Conservation (phyloP, 352 stramenopile genomes). For the Thalassiosira ordinaria region DNA sequence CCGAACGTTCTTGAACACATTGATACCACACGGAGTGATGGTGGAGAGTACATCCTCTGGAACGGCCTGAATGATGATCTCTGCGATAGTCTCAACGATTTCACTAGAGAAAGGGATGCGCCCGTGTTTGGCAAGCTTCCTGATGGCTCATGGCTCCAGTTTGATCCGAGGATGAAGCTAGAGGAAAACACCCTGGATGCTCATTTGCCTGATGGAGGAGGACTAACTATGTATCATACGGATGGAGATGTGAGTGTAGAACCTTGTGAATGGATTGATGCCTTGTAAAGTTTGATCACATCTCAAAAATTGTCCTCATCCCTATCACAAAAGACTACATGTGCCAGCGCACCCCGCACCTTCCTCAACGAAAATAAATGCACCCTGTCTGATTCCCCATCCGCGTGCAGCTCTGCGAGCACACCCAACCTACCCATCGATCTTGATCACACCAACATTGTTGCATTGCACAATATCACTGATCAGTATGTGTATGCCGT, state of each 20-base stretch:
- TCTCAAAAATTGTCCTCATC: too few species aligned
- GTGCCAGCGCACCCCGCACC: conserved; percentile 61
- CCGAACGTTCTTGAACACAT: conserved; percentile 37
- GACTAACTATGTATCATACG: too few species aligned
- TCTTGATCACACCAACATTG: conserved; percentile 57
- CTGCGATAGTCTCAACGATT: conserved; percentile 54
- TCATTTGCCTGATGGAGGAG: conserved; percentile 63
- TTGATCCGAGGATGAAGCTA: conserved; percentile 50
- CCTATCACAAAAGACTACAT: conserved; percentile 45
- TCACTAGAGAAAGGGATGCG: conserved; percentile 56
- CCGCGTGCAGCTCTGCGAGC: conserved; percentile 47
- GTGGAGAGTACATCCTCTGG: conserved; percentile 51
- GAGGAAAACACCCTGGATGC: conserved; percentile 57
- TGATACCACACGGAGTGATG: conserved; percentile 37
- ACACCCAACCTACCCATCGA: conserved; percentile 51
- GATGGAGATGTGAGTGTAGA: too few species aligned
- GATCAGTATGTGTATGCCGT: conserved; percentile 66
- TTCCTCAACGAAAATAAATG: conserved; percentile 68
- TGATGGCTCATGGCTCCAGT: conserved; percentile 61
- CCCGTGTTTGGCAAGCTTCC: conserved; percentile 60
- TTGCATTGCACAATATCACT: conserved; percentile 46
- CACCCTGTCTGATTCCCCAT: conserved; percentile 43
- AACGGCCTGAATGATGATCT: conserved; percentile 41
- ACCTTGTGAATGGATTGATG: too few species aligned
- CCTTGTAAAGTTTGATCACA: too few species aligned